Evolutionary conservation across 208 protist species (phyloP).

Genomic region (Novymonas esmeraldas): DNA sequence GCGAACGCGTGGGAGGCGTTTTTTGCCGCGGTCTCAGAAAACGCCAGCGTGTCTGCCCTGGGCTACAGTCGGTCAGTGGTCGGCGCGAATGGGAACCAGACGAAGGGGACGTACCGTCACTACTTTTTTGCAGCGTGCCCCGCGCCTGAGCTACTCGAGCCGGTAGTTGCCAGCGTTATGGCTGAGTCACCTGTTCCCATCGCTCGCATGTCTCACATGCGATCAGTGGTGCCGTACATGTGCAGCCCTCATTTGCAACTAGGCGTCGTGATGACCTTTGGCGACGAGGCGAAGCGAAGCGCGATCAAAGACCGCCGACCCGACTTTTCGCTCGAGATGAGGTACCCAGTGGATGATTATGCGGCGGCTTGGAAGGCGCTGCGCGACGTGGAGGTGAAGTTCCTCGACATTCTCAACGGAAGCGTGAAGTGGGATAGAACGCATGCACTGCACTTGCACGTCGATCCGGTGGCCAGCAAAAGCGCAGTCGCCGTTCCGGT

Average conservation of each 20-base stretch:
- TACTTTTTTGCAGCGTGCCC: conserved; percentile 73
- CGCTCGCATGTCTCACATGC: conserved; percentile 42
- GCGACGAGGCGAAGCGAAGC: conserved; percentile 51
- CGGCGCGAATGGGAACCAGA: conserved; percentile 18
- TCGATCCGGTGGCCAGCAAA: conserved; percentile 27
- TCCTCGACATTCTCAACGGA: conserved; percentile 43
- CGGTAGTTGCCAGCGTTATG: conserved; percentile 13
- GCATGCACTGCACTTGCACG: conserved; percentile 52
- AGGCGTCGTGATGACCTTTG: conserved; percentile 67
- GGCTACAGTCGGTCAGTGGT: conserved; percentile 62
- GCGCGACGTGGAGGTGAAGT: conserved; percentile 31
- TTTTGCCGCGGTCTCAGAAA: conserved; percentile 45
- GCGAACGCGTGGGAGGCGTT: conserved; percentile 61
- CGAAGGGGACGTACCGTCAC: conserved; percentile 54
- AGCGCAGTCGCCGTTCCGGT: conserved; percentile 32
- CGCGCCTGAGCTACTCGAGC: conserved; percentile 17
- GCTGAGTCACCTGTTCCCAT: conserved; percentile 19
- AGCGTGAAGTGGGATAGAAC: conserved; percentile 53
- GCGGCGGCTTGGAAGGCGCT: conserved; percentile 39
- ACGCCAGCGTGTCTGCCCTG: conserved; percentile 43
- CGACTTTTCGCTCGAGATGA: conserved; percentile 42
- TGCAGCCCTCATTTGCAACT: conserved; percentile 58
- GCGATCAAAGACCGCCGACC: conserved; percentile 31
- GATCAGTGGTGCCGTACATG: conserved; percentile 63
- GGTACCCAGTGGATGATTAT: conserved; percentile 47